phyloP scores from a whole-genome alignment of 2,329 filamentous ascomycete species.

The Scleromitrula shiraiana region DNA sequence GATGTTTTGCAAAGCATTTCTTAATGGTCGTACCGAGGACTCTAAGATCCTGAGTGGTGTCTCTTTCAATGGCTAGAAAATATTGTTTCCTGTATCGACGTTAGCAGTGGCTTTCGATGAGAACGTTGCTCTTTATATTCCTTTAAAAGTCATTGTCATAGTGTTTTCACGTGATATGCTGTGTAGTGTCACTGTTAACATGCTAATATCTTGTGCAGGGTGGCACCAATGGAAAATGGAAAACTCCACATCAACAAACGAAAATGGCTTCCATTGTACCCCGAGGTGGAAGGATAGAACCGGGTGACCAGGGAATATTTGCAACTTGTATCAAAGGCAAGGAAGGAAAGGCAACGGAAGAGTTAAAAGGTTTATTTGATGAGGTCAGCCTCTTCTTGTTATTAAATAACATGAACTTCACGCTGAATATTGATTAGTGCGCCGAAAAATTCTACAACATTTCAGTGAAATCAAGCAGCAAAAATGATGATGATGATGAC shows the following conservation, averaged over 20 bases:
- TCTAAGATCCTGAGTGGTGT: too few relatives aligned
- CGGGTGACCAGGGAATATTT: constrained; percentile 69
- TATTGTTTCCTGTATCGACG: too few relatives aligned
- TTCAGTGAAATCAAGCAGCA: constrained; percentile 15
- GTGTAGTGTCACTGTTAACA: neutral
- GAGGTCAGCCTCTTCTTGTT: too few relatives aligned
- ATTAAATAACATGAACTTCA: too few relatives aligned
- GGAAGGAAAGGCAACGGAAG: constrained; percentile 60
- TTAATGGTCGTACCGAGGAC: too few relatives aligned
- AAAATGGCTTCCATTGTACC: constrained; percentile 35
- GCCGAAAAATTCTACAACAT: constrained; percentile 52
- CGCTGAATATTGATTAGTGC: constrained; percentile 41
- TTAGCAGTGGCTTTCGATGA: too few relatives aligned
- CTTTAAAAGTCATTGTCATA: too few relatives aligned
- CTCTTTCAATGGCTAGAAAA: too few relatives aligned
- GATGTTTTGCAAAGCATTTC: too few relatives aligned
- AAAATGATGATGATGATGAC: constrained; percentile 32
- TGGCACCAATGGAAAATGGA: constrained; percentile 51
- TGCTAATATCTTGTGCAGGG: constrained; percentile 23
- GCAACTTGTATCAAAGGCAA: constrained; percentile 67
- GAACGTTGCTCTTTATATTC: too few relatives aligned
- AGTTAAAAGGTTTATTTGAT: constrained; percentile 58
- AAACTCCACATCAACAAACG: constrained; percentile 49
- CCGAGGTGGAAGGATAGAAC: constrained; percentile 46
- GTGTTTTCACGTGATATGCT: too few relatives aligned